A percentile compares a stretch with the other conserved stretches of the same genome.
These are phyloP conservation scores for Didymella pinodella DNA, from an alignment of 2,329 filamentous ascomycete species.

Conservation along the genomic window DNA sequence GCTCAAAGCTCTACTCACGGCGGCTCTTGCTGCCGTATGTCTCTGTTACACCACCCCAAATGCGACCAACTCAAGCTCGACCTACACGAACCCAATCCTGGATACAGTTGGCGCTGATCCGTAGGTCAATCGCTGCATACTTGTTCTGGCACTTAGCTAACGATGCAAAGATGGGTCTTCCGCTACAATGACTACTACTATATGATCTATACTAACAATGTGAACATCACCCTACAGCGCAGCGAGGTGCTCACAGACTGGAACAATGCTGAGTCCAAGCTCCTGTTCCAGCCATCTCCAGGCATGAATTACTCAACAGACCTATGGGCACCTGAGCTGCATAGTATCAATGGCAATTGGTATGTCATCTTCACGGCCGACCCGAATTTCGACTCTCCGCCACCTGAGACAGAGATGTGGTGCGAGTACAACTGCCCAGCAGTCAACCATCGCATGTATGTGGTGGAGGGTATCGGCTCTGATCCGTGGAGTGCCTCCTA, in stretches of 20 bases:
- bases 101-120: slow-evolving; percentile 55
- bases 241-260: slow-evolving; percentile 55
- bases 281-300: slow-evolving; percentile 53
- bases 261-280: slow-evolving; percentile 54
- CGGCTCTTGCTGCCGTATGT: slow-evolving; percentile 30
- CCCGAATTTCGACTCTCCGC: slow-evolving; percentile 56
- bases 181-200: slow-evolving; percentile 55
- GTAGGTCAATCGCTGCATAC: slow-evolving; percentile 30
- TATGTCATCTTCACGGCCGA: slow-evolving; percentile 64
- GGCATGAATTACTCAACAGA: slow-evolving; percentile 57
- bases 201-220: slow-evolving; percentile 56
- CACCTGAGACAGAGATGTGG: slow-evolving; percentile 58
- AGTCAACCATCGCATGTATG: slow-evolving; percentile 61
- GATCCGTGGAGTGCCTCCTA: slow-evolving; percentile 58
- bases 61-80: slow-evolving; percentile 32
- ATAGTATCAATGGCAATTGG: slow-evolving; percentile 57
- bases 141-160: background rate
- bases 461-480: slow-evolving; percentile 53
- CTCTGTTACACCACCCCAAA: slow-evolving; percentile 25
- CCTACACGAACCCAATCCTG: slow-evolving; percentile 58
- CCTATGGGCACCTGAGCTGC: slow-evolving; percentile 61
- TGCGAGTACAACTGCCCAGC: slow-evolving; percentile 60
- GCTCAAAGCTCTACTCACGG: slow-evolving; percentile 29
- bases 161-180: slow-evolving; percentile 51
- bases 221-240: slow-evolving; percentile 55